Percentiles rank a stretch among this genome's conserved stretches.
phyloP scores from a whole-genome alignment of 1,284 basidiomycete species.

The Inonotus hispidus region DNA sequence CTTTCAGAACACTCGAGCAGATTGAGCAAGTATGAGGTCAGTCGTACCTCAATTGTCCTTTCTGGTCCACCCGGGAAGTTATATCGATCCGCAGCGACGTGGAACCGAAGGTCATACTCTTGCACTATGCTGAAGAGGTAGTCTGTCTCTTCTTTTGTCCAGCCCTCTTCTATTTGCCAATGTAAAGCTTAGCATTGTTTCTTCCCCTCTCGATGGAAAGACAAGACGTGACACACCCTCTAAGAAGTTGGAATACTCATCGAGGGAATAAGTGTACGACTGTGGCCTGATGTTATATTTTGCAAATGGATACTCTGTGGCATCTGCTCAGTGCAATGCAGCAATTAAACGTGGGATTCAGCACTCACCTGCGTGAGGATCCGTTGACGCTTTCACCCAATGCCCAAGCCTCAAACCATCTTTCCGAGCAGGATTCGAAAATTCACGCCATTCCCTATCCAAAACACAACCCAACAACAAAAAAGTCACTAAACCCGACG shows the following conservation, averaged over 20 bases:
- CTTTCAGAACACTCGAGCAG: neutral
- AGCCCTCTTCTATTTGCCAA: conserved; percentile 74
- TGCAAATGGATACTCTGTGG: conserved; percentile 67
- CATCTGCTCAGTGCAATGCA: neutral
- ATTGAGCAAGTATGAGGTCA: neutral
- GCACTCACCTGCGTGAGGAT: conserved; percentile 48
- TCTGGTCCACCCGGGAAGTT: conserved; percentile 52
- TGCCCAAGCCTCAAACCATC: conserved; percentile 60
- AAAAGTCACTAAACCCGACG: neutral
- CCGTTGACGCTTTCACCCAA: conserved; percentile 61
- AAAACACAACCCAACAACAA: neutral
- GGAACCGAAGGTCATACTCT: conserved; percentile 88
- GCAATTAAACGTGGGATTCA: neutral
- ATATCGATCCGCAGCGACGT: conserved; percentile 89
- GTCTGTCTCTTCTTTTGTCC: conserved; percentile 94
- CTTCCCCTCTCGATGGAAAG: neutral
- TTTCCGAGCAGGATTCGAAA: conserved; percentile 59
- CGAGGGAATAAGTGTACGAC: conserved; percentile 79
- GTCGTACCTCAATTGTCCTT: conserved; percentile 65
- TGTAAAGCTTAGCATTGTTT: too few species aligned
- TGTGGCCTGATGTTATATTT: conserved; percentile 74
- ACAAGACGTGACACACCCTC: conserved; percentile 44
- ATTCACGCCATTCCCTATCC: conserved; percentile 67
- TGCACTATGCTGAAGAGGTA: conserved; percentile 83
- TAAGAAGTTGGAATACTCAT: conserved; percentile 83